Evolutionary conservation across 257 asterid species (phyloP), one percentile per base, ranked within the genome.

Genomic region (Nicotiana obtusifolia): DNA sequence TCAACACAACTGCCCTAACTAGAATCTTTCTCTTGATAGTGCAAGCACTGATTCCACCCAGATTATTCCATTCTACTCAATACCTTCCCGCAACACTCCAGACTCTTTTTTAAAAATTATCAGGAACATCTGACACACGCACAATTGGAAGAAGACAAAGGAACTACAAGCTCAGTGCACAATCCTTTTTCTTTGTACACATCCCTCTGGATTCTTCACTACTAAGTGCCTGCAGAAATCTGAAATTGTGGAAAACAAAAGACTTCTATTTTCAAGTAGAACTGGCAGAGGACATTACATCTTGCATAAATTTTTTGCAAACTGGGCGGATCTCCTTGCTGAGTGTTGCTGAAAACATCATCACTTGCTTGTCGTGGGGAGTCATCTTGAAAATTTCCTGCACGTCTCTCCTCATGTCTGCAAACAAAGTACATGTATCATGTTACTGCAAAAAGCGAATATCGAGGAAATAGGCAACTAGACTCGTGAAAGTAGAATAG

Each of bases 321-420:
- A 94, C 93, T 1, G 98, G 98, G 61, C 97, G 97, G 73, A 93
- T 94, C 86, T 91, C 97, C 90, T 94, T 94, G 91, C 98, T 91
- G 81, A 94, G 95, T 7, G 98, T 94, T 33, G 98, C 97, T n/a
- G 97, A 92, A 83, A 94, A 94, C 98, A 94, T 94, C 98, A 92
- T 94, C 26, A 94, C 98, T 90, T 94, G 98, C 90, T 94, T 94
- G 84, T 94, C 98, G 53, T 94, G 97, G 62, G 98, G 98, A 35
- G 97, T 94, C 98, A 90, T 90, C 88, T 91, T 93, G 90, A 94
- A 94, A 84, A 94, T 94, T 88, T 89, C 97, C 88, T 94, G 98
- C 53, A 94, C 98, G 76, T 94, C 98, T 89, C 91, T 91, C 89
- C 98, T 84, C 98, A 94, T 94, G 87, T 94, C 98, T 94, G 87